A percentile compares a stretch with the other conserved stretches of the same genome.
Conservation (phyloP, 2,329 filamentous ascomycete genomes). For the Coleophoma eucalyptorum region DNA sequence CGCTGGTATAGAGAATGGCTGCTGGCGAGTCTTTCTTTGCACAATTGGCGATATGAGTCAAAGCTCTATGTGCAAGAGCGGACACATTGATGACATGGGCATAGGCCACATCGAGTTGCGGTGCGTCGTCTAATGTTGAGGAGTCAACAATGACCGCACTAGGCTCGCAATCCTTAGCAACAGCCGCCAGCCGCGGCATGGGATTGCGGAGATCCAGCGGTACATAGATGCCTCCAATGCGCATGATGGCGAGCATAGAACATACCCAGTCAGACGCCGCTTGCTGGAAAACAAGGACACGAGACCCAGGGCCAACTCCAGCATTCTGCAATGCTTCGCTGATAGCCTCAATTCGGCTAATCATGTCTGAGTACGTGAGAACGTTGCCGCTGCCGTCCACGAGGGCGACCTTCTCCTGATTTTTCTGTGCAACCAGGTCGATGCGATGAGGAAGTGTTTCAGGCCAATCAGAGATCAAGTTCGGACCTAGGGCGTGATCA, state of each 20-base stretch:
- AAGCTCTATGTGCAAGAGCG: slow-evolving; percentile 1
- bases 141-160: slow-evolving; percentile 24
- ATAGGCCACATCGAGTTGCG: background rate
- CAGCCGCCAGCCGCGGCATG: slow-evolving; percentile 17
- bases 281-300: slow-evolving; percentile 36
- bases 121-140: slow-evolving; percentile 7
- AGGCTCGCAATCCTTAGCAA: slow-evolving; percentile 25
- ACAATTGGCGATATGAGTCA: slow-evolving; percentile 5
- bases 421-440: slow-evolving; percentile 6
- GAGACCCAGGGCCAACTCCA: slow-evolving; percentile 13
- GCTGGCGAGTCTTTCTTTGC: slow-evolving; percentile 27
- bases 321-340: slow-evolving; percentile 20
- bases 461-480: slow-evolving; percentile 10
- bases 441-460: slow-evolving; percentile 13
- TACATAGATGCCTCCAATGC: slow-evolving; percentile 28
- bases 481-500: too few relatives aligned
- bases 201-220: slow-evolving; percentile 28
- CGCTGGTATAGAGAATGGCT: slow-evolving; percentile 20
- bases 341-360: slow-evolving; percentile 29
- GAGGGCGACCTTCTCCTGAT: slow-evolving; percentile 5
- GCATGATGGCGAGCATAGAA: slow-evolving; percentile 29
- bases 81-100: slow-evolving; percentile 6
- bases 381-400: slow-evolving; percentile 12
- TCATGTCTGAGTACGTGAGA: slow-evolving; percentile 33
- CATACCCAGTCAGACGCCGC: slow-evolving; percentile 28